Percentiles rank a stretch among this genome's conserved stretches.
Evolutionary conservation across 768 basidiomycete genomes (phyloP).

Genomic region (Suillus occidentalis): DNA sequence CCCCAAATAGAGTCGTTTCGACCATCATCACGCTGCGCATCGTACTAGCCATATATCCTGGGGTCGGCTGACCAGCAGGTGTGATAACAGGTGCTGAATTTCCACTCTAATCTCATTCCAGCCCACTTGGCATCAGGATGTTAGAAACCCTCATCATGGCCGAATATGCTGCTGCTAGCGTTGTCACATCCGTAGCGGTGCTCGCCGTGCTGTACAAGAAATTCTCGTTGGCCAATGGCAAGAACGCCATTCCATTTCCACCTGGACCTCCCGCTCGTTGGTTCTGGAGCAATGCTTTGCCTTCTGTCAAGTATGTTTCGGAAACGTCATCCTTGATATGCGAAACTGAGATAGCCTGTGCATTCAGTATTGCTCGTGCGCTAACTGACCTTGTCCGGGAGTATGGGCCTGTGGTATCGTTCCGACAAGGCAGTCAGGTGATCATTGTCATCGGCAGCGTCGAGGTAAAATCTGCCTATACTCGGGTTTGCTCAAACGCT

Average conservation of each 20-base stretch:
- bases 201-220: constrained; percentile 9
- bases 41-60: background rate
- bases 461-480: background rate
- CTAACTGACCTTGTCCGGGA: constrained; percentile 54
- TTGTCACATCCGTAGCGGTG: background rate
- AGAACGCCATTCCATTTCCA: constrained; percentile 8
- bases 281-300: constrained; percentile 12
- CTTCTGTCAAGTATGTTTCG: constrained; percentile 5
- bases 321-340: background rate
- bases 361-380: constrained; percentile 16
- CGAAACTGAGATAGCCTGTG: background rate
- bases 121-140: background rate
- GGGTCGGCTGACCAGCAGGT: background rate
- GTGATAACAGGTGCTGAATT: background rate
- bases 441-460: constrained; percentile 16
- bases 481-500: background rate
- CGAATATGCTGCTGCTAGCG: constrained; percentile 2
- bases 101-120: background rate
- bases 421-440: constrained; percentile 44
- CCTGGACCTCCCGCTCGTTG: constrained; percentile 10
- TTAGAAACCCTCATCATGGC: background rate
- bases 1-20: background rate
- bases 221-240: background rate
- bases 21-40: background rate
- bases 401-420: constrained; percentile 59